These are phyloP conservation scores for Ophiocordyceps unilateralis DNA, from an alignment of 2,329 filamentous ascomycete genomes.

Conservation along the genomic window DNA sequence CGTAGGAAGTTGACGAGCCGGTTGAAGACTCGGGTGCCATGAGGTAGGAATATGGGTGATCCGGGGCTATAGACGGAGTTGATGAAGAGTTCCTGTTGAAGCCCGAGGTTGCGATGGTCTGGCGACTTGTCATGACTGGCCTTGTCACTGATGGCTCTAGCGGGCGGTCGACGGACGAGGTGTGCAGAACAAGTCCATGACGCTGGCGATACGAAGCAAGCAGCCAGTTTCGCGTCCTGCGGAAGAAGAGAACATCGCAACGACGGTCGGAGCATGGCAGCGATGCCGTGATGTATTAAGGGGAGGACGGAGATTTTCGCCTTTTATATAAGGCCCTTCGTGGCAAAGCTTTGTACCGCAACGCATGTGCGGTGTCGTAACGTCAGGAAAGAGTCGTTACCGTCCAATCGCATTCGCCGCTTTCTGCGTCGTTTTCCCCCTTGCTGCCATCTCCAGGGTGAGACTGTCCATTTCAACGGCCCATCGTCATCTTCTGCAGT, in stretches of 20 bases:
- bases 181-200: background rate
- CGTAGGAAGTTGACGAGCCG: slow-evolving; percentile 67
- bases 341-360: too few species aligned
- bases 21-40: slow-evolving; percentile 70
- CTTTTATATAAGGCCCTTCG: too few species aligned
- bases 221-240: background rate
- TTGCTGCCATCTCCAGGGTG: too few species aligned
- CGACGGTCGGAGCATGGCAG: background rate
- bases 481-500: background rate
- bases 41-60: slow-evolving; percentile 69
- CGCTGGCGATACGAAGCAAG: background rate
- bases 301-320: too few species aligned
- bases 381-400: too few species aligned
- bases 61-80: slow-evolving; percentile 68
- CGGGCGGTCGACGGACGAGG: slow-evolving; percentile 5
- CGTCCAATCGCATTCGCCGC: too few species aligned
- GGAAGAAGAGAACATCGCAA: background rate
- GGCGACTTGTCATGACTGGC: slow-evolving; percentile 16
- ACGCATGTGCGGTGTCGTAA: too few species aligned
- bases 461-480: too few species aligned
- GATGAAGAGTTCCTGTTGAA: slow-evolving; percentile 61
- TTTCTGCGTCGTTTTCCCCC: too few species aligned
- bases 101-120: slow-evolving; percentile 43
- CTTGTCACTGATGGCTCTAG: slow-evolving; percentile 13
- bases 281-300: too few species aligned